Base-by-base conservation (phyloP, 306 rosid genomes). In the Acacia acuminata region DNA sequence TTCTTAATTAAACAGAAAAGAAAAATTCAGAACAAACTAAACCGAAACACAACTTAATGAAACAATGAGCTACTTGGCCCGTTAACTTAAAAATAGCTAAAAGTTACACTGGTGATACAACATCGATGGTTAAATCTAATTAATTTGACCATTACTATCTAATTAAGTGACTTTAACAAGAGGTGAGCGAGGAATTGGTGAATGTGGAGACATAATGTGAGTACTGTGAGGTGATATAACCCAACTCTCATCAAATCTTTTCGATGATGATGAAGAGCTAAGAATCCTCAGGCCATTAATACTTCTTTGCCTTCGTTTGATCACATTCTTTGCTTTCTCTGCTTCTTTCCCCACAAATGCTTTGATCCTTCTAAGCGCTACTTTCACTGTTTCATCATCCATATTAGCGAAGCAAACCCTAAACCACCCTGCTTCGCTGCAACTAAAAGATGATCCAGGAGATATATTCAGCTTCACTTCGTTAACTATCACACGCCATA, bases 181-280 rank as follows among this genome's bases (percentile, higher is more conserved):
- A 17, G 71, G 44, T 15, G 43, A 66, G n/a, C 16, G 71, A 30
- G 71, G 44, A 81, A 83, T 44, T 12, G 92, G 89, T 19, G 92
- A 89, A 74, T 78, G 90, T 24, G 91, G 91, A 63, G 94, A 91
- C 82, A 75, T 75, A 56, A 84, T 75, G 76, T 71, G 66, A 60
- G 30, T 25, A 58, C 32, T 8, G 15, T 60, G 91, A 4, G 89
- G 87, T 3, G 92, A 84, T 87, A 82, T 25, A 13, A 27, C 10
- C 34, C 69, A 63, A 63, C 40, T 63, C 40, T 63, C 91, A 34
- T 89, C 91, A 34, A 67, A 80, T 78, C 83, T 83, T 68, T 78
- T 70, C n/a, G 55, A 48, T 9, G 64, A 55, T 55, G 79, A 51
- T 4, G 83, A 34, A 79, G 84, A 87, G 88, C 85, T 86, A 86